These are phyloP conservation scores for Metarhizium humberi DNA, from an alignment of 2,329 filamentous ascomycete species.

Conservation along the genomic window DNA sequence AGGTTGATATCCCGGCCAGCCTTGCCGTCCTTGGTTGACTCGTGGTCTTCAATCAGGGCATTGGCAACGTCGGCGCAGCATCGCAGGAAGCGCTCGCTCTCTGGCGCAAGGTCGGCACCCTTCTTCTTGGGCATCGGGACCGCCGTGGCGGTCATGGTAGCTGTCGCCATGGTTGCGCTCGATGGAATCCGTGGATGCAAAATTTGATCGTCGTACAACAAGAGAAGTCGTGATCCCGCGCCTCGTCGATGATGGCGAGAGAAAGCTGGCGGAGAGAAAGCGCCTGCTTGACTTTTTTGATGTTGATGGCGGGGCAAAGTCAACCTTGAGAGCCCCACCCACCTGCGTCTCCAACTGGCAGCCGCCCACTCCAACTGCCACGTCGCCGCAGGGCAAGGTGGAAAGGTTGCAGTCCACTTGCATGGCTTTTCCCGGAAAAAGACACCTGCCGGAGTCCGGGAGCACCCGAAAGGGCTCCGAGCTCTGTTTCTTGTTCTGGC, in stretches of 20 bases:
- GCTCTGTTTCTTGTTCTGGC: slow-evolving; percentile 4
- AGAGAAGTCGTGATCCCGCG: neutral
- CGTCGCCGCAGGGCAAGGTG: neutral
- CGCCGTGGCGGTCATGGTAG: slow-evolving; percentile 57
- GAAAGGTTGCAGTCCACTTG: neutral
- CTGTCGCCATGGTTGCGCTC: slow-evolving; percentile 28
- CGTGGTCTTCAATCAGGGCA: slow-evolving; percentile 88
- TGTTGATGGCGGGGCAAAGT: slow-evolving; percentile 2
- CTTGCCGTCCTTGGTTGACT: slow-evolving; percentile 65
- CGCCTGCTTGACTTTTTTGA: neutral
- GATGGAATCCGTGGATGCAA: neutral
- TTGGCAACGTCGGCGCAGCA: slow-evolving; percentile 95
- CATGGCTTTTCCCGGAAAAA: slow-evolving; percentile 14
- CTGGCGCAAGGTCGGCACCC: slow-evolving; percentile 66
- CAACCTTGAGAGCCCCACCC: neutral
- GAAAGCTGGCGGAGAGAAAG: neutral
- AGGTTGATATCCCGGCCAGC: slow-evolving; percentile 84
- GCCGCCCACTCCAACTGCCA: neutral
- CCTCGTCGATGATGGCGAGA: neutral
- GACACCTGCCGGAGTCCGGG: slow-evolving; percentile 12
- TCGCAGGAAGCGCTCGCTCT: slow-evolving; percentile 89
- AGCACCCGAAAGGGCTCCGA: slow-evolving; percentile 10
- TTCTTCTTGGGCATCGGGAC: slow-evolving; percentile 62
- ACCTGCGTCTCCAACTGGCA: neutral
- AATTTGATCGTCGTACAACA: neutral